Base-by-base conservation (phyloP, 768 basidiomycete species). In the Dentipellis fragilis region DNA sequence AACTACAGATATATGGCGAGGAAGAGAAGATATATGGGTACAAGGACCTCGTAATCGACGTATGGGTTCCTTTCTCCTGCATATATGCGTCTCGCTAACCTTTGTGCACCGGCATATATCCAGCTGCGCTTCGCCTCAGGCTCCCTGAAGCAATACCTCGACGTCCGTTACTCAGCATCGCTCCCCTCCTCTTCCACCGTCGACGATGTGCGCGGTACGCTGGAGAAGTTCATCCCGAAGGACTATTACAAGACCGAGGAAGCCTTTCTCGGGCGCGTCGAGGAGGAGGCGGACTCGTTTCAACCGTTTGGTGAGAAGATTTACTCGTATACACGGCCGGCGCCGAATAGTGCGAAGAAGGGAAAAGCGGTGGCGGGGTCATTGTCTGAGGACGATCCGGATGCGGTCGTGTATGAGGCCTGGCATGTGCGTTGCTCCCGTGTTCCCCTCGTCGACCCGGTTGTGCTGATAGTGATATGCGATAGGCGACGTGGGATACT, bases 1-100 rank as follows among this genome's bases (percentile, higher is more conserved):
- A n/a, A n/a, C n/a, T n/a, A 12, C 49, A 92, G 89, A 93, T 99
- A 64, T 97, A 84, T 66, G 95, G 95, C 52, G 92, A 97, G 64
- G 89, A 95, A 53, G 93, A 99, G 72, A 93, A 85, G 72, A 86
- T 98, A 55, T 97, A 95, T 67, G 95, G 95, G 2, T 98, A 96
- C 71, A 79, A 83, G 58, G 85, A 85, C 64, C 76, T 99, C 36
- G 67, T 78, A 23, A 85, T 98, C 62, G 83, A 95, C 66, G 93
- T 96, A 65, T 59, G 84, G 6, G 70, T 49, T 22, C 19, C 49
- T 29, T 57, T 37, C 8, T 17, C 35, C 16, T 19, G 34, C 35
- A 35, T 54, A 35, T 49, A 22, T 40, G 17, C 10, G 50, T 7
- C 53, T 12, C 36, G 29, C 53, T 16, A 55, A 60, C 9, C 1